Evolutionary conservation across 495 filamentous ascomycete genomes (phyloP), one percentile per base, ranked within the genome.

Genomic region (Aspergillus homomorphus): DNA sequence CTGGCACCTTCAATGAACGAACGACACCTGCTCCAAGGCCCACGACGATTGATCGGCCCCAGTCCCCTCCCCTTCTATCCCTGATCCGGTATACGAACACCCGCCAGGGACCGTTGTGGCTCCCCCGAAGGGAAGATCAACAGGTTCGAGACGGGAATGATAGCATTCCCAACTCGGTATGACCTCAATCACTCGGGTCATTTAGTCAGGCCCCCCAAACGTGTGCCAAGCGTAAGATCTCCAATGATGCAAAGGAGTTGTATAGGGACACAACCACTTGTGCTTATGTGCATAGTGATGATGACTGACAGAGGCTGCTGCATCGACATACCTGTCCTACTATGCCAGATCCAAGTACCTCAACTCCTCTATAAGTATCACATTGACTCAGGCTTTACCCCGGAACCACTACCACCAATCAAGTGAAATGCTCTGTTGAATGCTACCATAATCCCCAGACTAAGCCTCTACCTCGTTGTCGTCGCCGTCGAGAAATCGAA

Each of bases 41-140:
- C 48, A 51, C 24, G 48, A 18, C 23, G 15, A 51, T 30, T 24
- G 22, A 51, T 51, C 48, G 14, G 5, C 48, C 48, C 22, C 15
- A 10, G 6, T 38, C 5, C 33, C 33, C 33, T 38, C 33, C 33
- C 12, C 8, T 38, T 30, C 48, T 51, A 51, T 28, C 23, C 24
- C 48, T 23, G 19, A 28, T 33, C 48, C n/a, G 48, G 48, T 51
- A 51, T 51, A 51, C 48, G 48, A 51, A 51, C 48, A 50, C n/a
- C 48, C 48, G 45, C 23, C 48, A 51, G 48, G 48, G 23, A 51
- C 48, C 48, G 23, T 30, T 30, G 23, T 30, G 48, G 48, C 28
- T 28, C 48, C 23, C 23, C n/a, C 28, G 7, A 7, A 51, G 16
- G n/a, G 48, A 51, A 51, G 23, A 51, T 51, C 48, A 51, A 51